A percentile compares a stretch with the other conserved stretches of the same genome.
Conservation (phyloP, 441 rosid genomes). For the Syzygium malaccense region DNA sequence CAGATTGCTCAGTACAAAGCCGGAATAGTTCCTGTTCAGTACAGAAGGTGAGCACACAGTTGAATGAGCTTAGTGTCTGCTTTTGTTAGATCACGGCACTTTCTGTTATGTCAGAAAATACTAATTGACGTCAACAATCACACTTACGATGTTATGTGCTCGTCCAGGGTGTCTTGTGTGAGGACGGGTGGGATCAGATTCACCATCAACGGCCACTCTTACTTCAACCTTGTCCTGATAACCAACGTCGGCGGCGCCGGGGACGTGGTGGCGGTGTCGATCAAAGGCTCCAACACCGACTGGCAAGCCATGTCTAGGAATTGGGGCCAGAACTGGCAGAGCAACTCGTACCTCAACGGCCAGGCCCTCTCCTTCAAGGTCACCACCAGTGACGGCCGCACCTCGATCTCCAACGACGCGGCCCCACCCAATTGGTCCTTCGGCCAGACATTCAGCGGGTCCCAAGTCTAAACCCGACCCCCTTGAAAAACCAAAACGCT, state of each 20-base stretch:
- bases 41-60: constrained; percentile 20
- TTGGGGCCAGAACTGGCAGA: constrained; percentile 65
- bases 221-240: constrained; percentile 44
- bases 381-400: constrained; percentile 29
- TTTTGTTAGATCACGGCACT: background rate
- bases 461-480: constrained; percentile 15
- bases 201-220: constrained; percentile 35
- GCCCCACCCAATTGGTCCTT: constrained; percentile 44
- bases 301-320: constrained; percentile 42
- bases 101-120: background rate
- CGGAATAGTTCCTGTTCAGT: constrained; percentile 40
- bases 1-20: constrained; percentile 39
- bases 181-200: constrained; percentile 39
- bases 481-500: background rate
- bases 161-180: constrained; percentile 29
- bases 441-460: constrained; percentile 36
- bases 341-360: constrained; percentile 32
- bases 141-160: background rate
- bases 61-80: too few relatives aligned
- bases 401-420: constrained; percentile 21
- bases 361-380: constrained; percentile 46
- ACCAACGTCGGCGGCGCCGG: constrained; percentile 55
- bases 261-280: constrained; percentile 27
- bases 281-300: constrained; percentile 28
- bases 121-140: background rate